These are phyloP conservation scores for Lolium multiflorum DNA, from an alignment of 176 grass and related monocot genomes.

Conservation along the genomic window DNA sequence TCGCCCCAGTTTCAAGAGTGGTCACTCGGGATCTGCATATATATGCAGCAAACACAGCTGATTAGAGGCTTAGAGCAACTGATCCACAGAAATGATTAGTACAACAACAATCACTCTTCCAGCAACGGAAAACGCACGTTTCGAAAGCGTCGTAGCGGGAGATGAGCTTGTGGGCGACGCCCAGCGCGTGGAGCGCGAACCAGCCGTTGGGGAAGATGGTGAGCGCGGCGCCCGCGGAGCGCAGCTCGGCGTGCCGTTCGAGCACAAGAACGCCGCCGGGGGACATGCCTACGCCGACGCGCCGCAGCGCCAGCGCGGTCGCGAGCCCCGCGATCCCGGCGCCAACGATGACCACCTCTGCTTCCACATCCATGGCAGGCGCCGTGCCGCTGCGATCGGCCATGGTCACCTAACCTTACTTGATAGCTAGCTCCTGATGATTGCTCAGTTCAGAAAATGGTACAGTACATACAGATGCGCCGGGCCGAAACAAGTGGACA, in stretches of 20 bases:
- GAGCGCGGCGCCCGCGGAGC: slow-evolving; percentile 52
- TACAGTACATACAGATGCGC: not conserved
- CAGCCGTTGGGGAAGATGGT: slow-evolving; percentile 66
- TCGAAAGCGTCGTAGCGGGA: slow-evolving; percentile 37
- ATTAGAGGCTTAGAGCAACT: not conserved
- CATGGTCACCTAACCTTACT: not conserved
- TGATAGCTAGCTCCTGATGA: not conserved
- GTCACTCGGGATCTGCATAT: slow-evolving; percentile 46
- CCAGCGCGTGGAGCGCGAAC: slow-evolving; percentile 65
- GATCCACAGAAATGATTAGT: not conserved
- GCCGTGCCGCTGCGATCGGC: not conserved
- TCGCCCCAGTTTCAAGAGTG: slow-evolving; percentile 56
- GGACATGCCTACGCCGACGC: not conserved
- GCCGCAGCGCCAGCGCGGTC: slow-evolving; percentile 56
- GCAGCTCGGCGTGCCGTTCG: slow-evolving; percentile 62
- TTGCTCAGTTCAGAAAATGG: slow-evolving; percentile 7
- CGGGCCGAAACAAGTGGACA: slow-evolving; percentile 28
- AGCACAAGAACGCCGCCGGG: slow-evolving; percentile 45
- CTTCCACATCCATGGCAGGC: not conserved
- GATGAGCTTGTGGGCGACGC: slow-evolving; percentile 58
- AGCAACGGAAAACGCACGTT: slow-evolving; percentile 10
- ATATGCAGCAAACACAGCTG: not conserved
- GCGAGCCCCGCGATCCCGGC: slow-evolving; percentile 72
- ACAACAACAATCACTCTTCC: not conserved
- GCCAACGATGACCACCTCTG: slow-evolving; percentile 67